Conservation (phyloP, 257 asterid genomes). For the Solanum commersonii region DNA sequence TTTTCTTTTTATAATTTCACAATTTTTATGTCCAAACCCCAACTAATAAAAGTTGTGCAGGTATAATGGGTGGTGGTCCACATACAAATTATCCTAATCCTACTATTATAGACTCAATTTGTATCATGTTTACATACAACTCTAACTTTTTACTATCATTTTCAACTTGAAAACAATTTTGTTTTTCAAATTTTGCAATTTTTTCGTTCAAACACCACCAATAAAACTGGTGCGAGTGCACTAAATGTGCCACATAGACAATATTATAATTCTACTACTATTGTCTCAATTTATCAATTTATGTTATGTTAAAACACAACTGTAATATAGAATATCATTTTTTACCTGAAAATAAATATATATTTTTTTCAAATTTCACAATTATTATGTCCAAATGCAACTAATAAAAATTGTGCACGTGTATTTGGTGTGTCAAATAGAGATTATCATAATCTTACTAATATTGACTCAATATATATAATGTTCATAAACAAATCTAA, state of each 20-base stretch:
- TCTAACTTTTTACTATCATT: too few species aligned
- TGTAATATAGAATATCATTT: too few species aligned
- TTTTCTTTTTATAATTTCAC: too few species aligned
- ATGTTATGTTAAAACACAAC: neutral
- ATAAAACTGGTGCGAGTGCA: neutral
- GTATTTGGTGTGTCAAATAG: neutral
- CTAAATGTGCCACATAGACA: neutral
- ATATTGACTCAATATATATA: neutral
- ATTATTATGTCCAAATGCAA: neutral
- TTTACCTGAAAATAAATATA: neutral
- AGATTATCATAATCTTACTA: neutral
- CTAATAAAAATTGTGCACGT: neutral
- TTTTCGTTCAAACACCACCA: neutral
- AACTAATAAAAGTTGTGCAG: too few species aligned
- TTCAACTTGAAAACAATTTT: too few species aligned
- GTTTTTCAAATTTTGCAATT: neutral
- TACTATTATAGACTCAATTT: too few species aligned
- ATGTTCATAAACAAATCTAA: neutral
- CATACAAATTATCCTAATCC: too few species aligned
- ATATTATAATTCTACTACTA: too few species aligned
- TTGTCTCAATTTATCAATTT: too few species aligned
- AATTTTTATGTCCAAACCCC: too few species aligned
- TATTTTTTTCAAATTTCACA: neutral
- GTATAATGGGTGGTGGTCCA: too few species aligned
- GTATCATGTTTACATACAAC: too few species aligned